These are phyloP conservation scores for Diaporthe batatas DNA, from an alignment of 2,329 filamentous ascomycete species.

Conservation along the genomic window DNA sequence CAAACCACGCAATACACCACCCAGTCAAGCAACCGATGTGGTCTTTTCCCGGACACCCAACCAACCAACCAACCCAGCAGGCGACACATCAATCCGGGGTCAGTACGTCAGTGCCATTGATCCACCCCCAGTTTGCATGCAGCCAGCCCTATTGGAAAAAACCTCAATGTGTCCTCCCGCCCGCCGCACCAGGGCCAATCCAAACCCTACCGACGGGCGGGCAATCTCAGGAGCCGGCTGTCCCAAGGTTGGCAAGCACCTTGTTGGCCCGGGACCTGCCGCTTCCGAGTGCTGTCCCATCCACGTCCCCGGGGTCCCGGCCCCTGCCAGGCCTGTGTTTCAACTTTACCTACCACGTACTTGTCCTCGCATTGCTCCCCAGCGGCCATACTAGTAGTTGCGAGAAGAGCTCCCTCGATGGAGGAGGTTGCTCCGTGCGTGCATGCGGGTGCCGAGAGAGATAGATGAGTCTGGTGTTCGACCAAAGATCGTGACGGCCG, in stretches of 20 bases:
- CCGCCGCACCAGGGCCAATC: neutral
- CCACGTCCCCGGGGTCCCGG: neutral
- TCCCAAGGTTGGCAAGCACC: neutral
- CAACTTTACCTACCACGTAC: neutral
- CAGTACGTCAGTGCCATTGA: no score
- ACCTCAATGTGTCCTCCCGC: neutral
- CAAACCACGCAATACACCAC: no score
- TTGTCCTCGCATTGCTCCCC: conserved; percentile 14
- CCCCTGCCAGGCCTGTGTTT: conserved; percentile 17
- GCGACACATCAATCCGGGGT: no score
- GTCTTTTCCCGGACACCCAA: no score
- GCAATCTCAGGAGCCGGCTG: neutral
- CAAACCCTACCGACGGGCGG: no score
- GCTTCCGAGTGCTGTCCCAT: conserved; percentile 16
- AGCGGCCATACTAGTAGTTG: neutral
- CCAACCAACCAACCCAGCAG: no score
- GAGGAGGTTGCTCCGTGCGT: neutral
- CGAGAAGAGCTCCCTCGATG: neutral
- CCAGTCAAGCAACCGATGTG: no score
- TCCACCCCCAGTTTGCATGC: neutral
- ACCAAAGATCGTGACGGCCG: no score
- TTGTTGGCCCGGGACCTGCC: conserved; percentile 2
- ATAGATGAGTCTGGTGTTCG: no score
- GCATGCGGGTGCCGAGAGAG: no score
- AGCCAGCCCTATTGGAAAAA: neutral